Base-by-base conservation (phyloP, 75 land plant species). In the Gnetum montanum region DNA sequence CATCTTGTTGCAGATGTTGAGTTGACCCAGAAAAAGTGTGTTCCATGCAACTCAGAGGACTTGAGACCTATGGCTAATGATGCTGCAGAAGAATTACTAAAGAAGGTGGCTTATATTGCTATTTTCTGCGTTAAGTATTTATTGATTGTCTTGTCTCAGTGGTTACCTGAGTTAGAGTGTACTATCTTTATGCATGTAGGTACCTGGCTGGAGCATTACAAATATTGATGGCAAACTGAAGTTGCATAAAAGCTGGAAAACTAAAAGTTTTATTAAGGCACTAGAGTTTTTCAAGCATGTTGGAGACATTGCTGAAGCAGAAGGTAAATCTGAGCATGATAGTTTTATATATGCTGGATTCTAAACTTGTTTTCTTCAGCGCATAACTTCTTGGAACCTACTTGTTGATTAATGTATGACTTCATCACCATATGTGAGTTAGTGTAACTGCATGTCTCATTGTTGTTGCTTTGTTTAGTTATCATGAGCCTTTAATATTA, bases 241-340 rank as follows among this genome's bases (percentile, higher is more conserved):
- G 69, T 61, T 93, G 51, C 75, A 74, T 0, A 52, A 73, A 54
- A 54, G 75, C 31, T 89, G 90, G 98, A 93, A 77, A 80, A 76
- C 76, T 45, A 93, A 85, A 61, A 93, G 65, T 64, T 93, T 93
- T 58, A 61, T 70, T 8, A 89, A 85, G 70, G 98, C 90, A 7
- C 28, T 93, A 72, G 98, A 93, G 29, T 73, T 93, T 43, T 82
- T 93, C 59, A 78, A 89, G 59, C 40, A 48, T 31, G 75, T 93
- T 36, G 96, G 84, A 31, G 81, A 82, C 54, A 61, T 93, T 77
- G 96, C 98, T 54, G 98, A 93, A 75, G 75, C 80, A 18, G 95
- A 93, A 82, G 98, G 98, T 89, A 31, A 27, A 25, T 18, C 33
- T 33, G 54, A 52, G n/a, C n/a, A n/a, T n/a, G n/a, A n/a, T n/a